Base-by-base conservation (phyloP, 768 basidiomycete species). In the Amanita phalloides region DNA sequence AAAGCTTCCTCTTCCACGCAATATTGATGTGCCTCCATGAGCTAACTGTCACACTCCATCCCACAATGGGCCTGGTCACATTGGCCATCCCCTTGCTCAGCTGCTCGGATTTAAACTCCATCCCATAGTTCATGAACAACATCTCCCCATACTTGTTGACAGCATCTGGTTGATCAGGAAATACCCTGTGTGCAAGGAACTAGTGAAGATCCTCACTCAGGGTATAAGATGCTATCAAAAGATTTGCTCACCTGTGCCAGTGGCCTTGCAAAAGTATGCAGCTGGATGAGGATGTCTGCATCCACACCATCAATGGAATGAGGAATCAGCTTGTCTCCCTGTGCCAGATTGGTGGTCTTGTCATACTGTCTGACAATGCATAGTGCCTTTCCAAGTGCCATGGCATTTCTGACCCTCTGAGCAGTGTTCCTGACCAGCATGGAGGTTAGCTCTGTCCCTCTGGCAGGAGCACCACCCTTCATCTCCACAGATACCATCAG, bases 241-340 rank as follows among this genome's bases (percentile, higher is more conserved):
- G 17, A 17, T 17, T 17, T 17, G 17, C 17, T 17, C 1, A 50
- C 41, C 3, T 52, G 32, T 8, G 60, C 58, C 13, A 58, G 57
- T 0, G 62, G 60, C 0, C 58, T 35, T 1, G 56, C 57, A 10
- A 66, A 39, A 0, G 61, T 58, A 2, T 63, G 61, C 6, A 61
- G 48, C 44, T 66, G 65, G 4, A 68, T 55, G 0, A 67, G 30
- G 0, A 67, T 20, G 45, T 66, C 58, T 0, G 58, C 49, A 0
- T 53, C 58, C 6, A 66, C 51, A 0, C 48, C 59, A 53, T 64
- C 59, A 0, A 66, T 37, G 0, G 60, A 53, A 39, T 64, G 62
- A 1, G 65, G 67, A 11, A 67, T 62, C 5, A 64, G 54, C 32
- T 58, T 62, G 44, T 64, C 57, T 2, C 44, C 6, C 13, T 53